Conservation (phyloP, 1,139 yeast genomes). For the Candida glucosophila region DNA sequence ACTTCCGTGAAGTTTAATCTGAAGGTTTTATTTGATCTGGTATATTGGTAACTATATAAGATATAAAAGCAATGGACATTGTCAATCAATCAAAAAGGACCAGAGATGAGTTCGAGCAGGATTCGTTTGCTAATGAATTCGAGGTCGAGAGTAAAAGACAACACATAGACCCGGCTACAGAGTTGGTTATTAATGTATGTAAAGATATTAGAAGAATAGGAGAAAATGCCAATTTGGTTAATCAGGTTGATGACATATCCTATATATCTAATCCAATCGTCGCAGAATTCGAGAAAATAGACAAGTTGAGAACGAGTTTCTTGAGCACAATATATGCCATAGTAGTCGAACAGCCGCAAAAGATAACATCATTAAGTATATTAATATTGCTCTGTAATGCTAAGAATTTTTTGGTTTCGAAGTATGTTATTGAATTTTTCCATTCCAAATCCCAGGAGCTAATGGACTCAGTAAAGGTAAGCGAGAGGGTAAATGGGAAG, state of each 20-base stretch:
- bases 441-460: constrained; percentile 53
- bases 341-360: constrained; percentile 84
- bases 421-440: constrained; percentile 59
- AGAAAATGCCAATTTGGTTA: constrained; percentile 44
- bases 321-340: constrained; percentile 62
- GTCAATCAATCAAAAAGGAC: constrained; percentile 22
- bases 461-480: constrained; percentile 25
- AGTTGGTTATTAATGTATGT: constrained; percentile 33
- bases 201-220: constrained; percentile 60
- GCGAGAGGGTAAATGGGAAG: too few species aligned
- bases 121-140: constrained; percentile 8
- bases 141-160: constrained; percentile 21
- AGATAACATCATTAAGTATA: constrained; percentile 63
- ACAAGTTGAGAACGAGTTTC: constrained; percentile 50
- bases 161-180: constrained; percentile 34
- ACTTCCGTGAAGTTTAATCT: too few species aligned
- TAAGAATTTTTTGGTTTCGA: constrained; percentile 60
- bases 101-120: constrained; percentile 32
- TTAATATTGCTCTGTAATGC: constrained; percentile 63
- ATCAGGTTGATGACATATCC: constrained; percentile 57
- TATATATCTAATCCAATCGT: constrained; percentile 59
- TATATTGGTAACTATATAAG: neutral
- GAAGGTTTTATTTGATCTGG: too few species aligned
- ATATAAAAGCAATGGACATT: constrained; percentile 5
- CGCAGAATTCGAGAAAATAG: constrained; percentile 62